Conservation (phyloP, 139 green algal genomes). For the Coelastrella sp. region DNA sequence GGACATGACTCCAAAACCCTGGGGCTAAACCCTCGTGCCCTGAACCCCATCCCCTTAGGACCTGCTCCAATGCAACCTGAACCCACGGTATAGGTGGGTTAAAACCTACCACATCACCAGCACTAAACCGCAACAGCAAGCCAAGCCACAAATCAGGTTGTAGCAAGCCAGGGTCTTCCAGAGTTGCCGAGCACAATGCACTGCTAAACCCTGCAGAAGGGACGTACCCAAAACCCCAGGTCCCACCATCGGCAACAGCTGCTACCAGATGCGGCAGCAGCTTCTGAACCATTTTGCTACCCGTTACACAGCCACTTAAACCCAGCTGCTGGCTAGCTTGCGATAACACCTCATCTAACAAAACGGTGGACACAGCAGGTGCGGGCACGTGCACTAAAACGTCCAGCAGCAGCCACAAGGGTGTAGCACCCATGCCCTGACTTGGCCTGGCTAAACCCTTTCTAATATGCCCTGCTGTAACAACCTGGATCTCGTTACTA, state of each 20-base stretch:
- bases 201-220: background rate
- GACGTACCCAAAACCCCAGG: conserved; percentile 10
- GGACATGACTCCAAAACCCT: background rate
- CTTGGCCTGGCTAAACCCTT: conserved; percentile 12
- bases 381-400: background rate
- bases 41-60: background rate
- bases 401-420: conserved; percentile 7
- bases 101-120: conserved; percentile 16
- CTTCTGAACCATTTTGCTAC: background rate
- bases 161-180: background rate
- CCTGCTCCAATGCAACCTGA: background rate
- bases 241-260: background rate
- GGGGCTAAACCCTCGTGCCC: background rate
- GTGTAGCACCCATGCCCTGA: conserved; percentile 30
- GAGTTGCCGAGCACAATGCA: conserved; percentile 1
- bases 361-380: background rate
- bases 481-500: background rate
- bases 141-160: background rate
- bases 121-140: conserved; percentile 24
- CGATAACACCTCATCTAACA: conserved; percentile 22
- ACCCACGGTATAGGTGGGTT: background rate
- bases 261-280: conserved; percentile 10
- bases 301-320: background rate
- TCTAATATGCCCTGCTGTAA: background rate
- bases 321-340: background rate